Base-by-base conservation (phyloP, 1,284 basidiomycete species). In the Malassezia globosa region DNA sequence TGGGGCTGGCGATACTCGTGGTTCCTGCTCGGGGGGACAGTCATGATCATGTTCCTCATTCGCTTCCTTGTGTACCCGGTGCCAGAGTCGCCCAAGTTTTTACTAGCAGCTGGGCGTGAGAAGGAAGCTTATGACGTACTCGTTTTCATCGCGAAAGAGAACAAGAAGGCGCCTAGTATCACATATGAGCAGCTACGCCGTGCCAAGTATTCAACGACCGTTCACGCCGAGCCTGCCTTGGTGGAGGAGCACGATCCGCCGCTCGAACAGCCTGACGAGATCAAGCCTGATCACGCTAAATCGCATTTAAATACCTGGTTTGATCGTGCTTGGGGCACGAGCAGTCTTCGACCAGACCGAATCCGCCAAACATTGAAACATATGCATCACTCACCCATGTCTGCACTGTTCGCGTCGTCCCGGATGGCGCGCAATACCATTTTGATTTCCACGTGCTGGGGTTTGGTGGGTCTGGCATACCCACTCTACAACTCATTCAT, bases 71-170 rank as follows among this genome's bases (percentile, higher is more conserved):
- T 74, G 34, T 69, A 73, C 37, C 74, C 73, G 40, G 72, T 82
- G 18, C 76, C 78, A 51, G 81, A 82, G 62, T 80, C 78, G 11
- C 77, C 81, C 21, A 82, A 82, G 63, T 82, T 76, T 70, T 77
- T 87, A 24, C 79, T 87, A 67, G 80, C 80, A 5, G 78, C 80
- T 49, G 84, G 84, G 1, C 74, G 75, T 31, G 84, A 87, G 58
- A 77, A 76, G 13, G 79, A 82, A 42, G 85, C 85, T 0, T 79
- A 87, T 21, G 77, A 77, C 14, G 77, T 85, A 42, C 73, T 88
- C 19, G 77, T 81, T 52, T 75, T 75, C 24, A 77, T 87, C 16
- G 85, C 85, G 1, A 71, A 72, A 25, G 83, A 80, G 72, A 87
- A 90, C 65, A 76, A 78, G 1, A 76, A 47, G 42, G 48, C n/a